phyloP scores from a whole-genome alignment of 306 rosid genomes.

The Abrus pulchellus region DNA sequence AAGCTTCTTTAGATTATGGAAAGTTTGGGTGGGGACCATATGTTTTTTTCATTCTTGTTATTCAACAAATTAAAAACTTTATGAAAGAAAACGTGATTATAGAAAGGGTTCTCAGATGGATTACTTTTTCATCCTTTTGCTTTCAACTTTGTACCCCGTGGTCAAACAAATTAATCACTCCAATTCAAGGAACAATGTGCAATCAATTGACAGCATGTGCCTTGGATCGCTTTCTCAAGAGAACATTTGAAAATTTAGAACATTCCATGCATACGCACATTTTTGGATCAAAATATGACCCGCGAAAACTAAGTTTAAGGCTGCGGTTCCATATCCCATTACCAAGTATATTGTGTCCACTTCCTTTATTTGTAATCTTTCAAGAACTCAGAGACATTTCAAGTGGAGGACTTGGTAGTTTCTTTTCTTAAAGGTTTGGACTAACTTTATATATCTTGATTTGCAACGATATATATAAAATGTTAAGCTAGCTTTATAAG shows the following conservation, averaged over 20 bases:
- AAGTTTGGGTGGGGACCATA: conserved; percentile 33
- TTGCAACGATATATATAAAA: neutral
- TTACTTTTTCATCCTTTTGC: neutral
- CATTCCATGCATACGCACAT: conserved; percentile 28
- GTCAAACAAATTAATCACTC: conserved; percentile 33
- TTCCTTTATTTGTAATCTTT: neutral
- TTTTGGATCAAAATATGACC: conserved; percentile 42
- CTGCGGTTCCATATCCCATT: conserved; percentile 6
- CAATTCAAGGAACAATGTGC: conserved; percentile 21
- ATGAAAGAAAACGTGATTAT: conserved; percentile 11
- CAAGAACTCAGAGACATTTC: neutral
- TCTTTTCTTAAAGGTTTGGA: conserved; percentile 23
- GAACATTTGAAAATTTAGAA: conserved; percentile 31
- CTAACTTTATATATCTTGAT: neutral
- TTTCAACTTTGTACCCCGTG: conserved; percentile 11
- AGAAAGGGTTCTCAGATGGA: neutral
- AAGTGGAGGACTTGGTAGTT: neutral
- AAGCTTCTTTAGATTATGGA: conserved; percentile 22
- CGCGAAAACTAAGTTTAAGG: conserved; percentile 30
- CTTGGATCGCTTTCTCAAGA: conserved; percentile 32
- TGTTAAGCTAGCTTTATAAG: no score
- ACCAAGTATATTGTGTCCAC: neutral
- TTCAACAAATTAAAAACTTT: conserved; percentile 37
- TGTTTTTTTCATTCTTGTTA: neutral
- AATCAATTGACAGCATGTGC: conserved; percentile 35